Evolutionary conservation across 2,329 filamentous ascomycete genomes (phyloP).

Genomic region (Massarina eburnea): DNA sequence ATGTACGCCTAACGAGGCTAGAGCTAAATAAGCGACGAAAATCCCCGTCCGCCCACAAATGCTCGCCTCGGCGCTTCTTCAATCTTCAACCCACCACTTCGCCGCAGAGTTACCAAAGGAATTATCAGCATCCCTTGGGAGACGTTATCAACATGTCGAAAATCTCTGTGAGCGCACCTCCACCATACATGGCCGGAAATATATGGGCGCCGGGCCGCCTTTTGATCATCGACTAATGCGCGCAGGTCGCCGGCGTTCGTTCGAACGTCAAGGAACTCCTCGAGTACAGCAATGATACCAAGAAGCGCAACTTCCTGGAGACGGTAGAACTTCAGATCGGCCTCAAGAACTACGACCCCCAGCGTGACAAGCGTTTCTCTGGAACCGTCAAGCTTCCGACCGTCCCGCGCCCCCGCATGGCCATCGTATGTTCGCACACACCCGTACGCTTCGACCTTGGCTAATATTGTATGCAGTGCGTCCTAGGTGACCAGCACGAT

Average conservation of each 20-base stretch:
- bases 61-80: neutral
- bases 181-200: neutral
- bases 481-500: conserved; percentile 95
- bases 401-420: conserved; percentile 69
- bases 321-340: conserved; percentile 71
- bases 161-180: conserved; percentile 61
- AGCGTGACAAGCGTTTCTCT: conserved; percentile 99
- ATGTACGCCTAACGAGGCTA: neutral
- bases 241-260: conserved; percentile 78
- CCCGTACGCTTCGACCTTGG: conserved; percentile 19
- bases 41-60: conserved; percentile 10
- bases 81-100: conserved; percentile 29
- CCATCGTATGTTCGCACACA: conserved; percentile 10
- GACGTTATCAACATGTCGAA: conserved; percentile 68
- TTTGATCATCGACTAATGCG: conserved; percentile 1
- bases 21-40: conserved; percentile 12
- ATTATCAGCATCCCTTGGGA: conserved; percentile 48
- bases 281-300: conserved; percentile 91
- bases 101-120: conserved; percentile 44
- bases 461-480: conserved; percentile 49
- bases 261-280: conserved; percentile 90
- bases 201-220: neutral
- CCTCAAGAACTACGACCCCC: conserved; percentile 65
- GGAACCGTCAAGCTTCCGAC: conserved; percentile 90
- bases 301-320: conserved; percentile 98